phyloP scores from a whole-genome alignment of 2,329 filamentous ascomycete species.

The Diatrype stigma region DNA sequence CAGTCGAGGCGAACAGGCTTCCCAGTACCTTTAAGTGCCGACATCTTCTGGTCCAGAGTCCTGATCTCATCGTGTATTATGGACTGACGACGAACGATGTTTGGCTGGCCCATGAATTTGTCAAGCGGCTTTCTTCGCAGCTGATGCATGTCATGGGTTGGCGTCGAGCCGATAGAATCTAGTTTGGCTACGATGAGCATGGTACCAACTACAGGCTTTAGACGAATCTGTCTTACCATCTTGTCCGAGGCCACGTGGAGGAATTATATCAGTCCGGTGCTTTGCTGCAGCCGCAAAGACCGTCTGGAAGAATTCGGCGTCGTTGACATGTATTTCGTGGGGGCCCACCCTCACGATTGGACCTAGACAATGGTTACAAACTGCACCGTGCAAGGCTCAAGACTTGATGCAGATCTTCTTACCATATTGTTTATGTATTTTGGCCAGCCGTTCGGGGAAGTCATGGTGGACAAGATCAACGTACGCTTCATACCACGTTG shows the following conservation, averaged over 20 bases:
- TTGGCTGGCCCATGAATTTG: slow-evolving; percentile 6
- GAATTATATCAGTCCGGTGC: slow-evolving; percentile 8
- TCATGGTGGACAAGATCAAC: slow-evolving; percentile 9
- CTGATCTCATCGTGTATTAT: slow-evolving; percentile 10
- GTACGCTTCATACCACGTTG: slow-evolving; percentile 6
- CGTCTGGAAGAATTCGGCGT: slow-evolving; percentile 1
- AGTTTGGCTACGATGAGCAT: background rate
- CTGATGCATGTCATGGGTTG: slow-evolving; percentile 6
- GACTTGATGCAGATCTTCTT: background rate
- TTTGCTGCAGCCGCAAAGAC: slow-evolving; percentile 7
- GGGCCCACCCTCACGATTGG: slow-evolving; percentile 10
- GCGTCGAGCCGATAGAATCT: slow-evolving; percentile 4
- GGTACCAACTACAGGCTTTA: no score
- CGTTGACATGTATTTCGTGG: slow-evolving; percentile 4
- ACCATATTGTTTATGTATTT: slow-evolving; percentile 13
- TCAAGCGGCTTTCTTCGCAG: slow-evolving; percentile 9
- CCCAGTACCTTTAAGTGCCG: background rate
- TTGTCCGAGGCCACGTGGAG: slow-evolving; percentile 1
- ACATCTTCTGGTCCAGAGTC: slow-evolving; percentile 1
- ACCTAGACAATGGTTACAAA: slow-evolving; percentile 1
- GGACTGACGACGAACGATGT: slow-evolving; percentile 2
- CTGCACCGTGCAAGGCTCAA: background rate
- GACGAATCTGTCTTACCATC: slow-evolving; percentile 1
- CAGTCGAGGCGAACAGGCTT: slow-evolving; percentile 2
- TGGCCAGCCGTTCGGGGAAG: slow-evolving; percentile 4